Percentiles rank a stretch among this genome's conserved stretches.
phyloP scores from a whole-genome alignment of 2,329 filamentous ascomycete genomes.

The Calonectria hawksworthii region DNA sequence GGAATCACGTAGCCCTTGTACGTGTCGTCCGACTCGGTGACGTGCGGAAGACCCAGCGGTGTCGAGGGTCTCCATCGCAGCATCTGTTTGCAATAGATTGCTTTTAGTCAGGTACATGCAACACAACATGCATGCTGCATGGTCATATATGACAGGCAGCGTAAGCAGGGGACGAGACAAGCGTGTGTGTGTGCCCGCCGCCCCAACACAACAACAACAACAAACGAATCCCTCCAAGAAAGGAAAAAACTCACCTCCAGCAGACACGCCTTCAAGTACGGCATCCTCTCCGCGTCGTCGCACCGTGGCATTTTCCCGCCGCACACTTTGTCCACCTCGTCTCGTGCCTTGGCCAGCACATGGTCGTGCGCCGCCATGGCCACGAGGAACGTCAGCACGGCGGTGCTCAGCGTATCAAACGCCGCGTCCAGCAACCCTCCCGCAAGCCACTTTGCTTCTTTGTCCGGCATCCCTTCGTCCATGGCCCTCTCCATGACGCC shows the following conservation, averaged over 20 bases:
- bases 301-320: constrained; percentile 45
- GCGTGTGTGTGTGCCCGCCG: no score
- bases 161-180: neutral
- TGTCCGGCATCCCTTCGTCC: constrained; percentile 36
- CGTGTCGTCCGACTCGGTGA: constrained; percentile 61
- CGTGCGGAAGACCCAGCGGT: constrained; percentile 61
- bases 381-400: constrained; percentile 37
- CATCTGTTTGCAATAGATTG: constrained; percentile 33
- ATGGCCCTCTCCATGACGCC: constrained; percentile 35
- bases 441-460: constrained; percentile 38
- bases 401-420: constrained; percentile 42
- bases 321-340: constrained; percentile 40
- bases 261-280: constrained; percentile 44
- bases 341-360: constrained; percentile 33
- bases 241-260: constrained; percentile 34
- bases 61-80: constrained; percentile 57
- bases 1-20: constrained; percentile 65
- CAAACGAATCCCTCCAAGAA: no score
- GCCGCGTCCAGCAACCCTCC: constrained; percentile 42
- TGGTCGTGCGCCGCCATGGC: constrained; percentile 39
- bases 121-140: neutral
- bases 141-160: neutral
- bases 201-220: neutral
- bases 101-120: neutral
- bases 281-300: constrained; percentile 40